phyloP scores from a whole-genome alignment of 805 yeast genomes.

The Candida coleopterorum region DNA sequence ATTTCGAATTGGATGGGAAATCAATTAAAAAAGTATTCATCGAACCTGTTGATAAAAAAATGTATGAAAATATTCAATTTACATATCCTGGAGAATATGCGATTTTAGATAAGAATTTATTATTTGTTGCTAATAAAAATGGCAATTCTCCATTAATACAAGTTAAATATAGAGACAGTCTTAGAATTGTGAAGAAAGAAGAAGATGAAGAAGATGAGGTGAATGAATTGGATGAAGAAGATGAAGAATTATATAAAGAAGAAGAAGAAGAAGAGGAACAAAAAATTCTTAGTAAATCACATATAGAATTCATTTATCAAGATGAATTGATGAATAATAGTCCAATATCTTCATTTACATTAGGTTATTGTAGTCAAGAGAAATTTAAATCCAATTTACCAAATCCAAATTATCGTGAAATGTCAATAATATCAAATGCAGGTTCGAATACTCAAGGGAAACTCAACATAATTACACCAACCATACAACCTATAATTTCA shows the following conservation, averaged over 20 bases:
- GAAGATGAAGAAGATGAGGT: conserved; percentile 8
- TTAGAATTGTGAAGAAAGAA: conserved; percentile 5
- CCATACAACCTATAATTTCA: conserved; percentile 62
- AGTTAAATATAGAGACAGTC: conserved; percentile 24
- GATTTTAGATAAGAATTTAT: conserved; percentile 33
- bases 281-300: conserved; percentile 13
- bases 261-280: conserved; percentile 28
- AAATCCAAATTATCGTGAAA: conserved; percentile 64
- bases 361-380: conserved; percentile 57
- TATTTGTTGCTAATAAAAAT: conserved; percentile 16
- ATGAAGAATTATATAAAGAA: conserved; percentile 32
- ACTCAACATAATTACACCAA: conserved; percentile 59
- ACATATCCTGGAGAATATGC: conserved; percentile 39
- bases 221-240: conserved; percentile 39
- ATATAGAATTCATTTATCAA: conserved; percentile 35
- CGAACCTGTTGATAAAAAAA: conserved; percentile 23
- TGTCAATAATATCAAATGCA: conserved; percentile 63
- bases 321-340: conserved; percentile 65
- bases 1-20: conserved; percentile 40
- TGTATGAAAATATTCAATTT: conserved; percentile 29
- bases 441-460: conserved; percentile 57
- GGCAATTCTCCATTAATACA: conserved; percentile 54
- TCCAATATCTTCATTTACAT: conserved; percentile 63
- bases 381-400: conserved; percentile 54
- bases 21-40: conserved; percentile 31